Conservation (phyloP, 1,284 basidiomycete genomes). For the Singerocomus inundabilis region DNA sequence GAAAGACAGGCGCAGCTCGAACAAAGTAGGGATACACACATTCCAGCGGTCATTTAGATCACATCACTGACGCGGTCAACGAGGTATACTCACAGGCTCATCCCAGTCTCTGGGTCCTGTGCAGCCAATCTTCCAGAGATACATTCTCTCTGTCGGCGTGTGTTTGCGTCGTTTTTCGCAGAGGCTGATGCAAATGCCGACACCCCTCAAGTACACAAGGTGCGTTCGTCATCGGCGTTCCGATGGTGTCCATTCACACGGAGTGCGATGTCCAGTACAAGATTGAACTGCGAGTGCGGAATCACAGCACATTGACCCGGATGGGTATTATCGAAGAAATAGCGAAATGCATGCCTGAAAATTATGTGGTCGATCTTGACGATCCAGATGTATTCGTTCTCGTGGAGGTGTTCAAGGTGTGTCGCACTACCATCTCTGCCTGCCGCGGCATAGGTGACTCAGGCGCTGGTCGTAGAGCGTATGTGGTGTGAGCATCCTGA, state of each 20-base stretch:
- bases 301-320: conserved; percentile 65
- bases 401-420: conserved; percentile 78
- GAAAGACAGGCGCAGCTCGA: conserved; percentile 58
- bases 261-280: conserved; percentile 56
- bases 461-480: conserved; percentile 47
- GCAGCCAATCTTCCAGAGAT: conserved; percentile 69
- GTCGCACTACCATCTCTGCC: conserved; percentile 12
- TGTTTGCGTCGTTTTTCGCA: conserved; percentile 53
- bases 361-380: conserved; percentile 63
- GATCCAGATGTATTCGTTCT: conserved; percentile 70
- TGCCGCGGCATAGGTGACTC: background rate
- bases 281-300: conserved; percentile 69
- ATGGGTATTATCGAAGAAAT: conserved; percentile 61
- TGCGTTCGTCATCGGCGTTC: background rate
- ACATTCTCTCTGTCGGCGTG: conserved; percentile 51
- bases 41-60: background rate
- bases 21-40: conserved; percentile 52
- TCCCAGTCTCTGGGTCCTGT: conserved; percentile 66
- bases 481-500: conserved; percentile 70
- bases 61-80: conserved; percentile 6
- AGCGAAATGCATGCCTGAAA: conserved; percentile 64
- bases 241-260: background rate
- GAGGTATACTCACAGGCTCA: conserved; percentile 69
- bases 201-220: conserved; percentile 42
- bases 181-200: conserved; percentile 32